Base-by-base conservation (phyloP, 768 basidiomycete species). In the Psilocybe azurescens region DNA sequence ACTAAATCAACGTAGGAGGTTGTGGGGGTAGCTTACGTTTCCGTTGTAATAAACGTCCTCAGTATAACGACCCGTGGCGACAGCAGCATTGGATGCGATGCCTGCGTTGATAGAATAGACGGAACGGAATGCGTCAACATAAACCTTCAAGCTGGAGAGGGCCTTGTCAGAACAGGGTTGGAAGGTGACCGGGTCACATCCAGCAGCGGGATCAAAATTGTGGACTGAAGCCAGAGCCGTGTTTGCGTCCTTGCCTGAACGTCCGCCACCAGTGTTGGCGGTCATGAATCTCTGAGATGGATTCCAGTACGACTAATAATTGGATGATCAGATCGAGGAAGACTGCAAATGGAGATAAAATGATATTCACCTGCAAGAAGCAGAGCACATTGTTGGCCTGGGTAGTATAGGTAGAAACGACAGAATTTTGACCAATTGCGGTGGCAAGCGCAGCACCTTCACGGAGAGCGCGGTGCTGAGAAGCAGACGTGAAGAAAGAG, bases 161-260 rank as follows among this genome's bases (percentile, higher is more conserved):
- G 91, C 91, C 69, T 84, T 85, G 76, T 93, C 91, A 0, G 91
- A 93, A 71, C 93, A 93, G 1, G 92, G 92, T 69, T 94, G 91
- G 81, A 93, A 93, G 3, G 93, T 93, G 7, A 73, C 75, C 1
- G 81, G 78, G 69, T 93, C 91, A 69, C 91, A 93, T 38, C 88
- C 90, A 5, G 90, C 92, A 36, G 77, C 70, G 20, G 83, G 74
- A 68, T 93, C 91, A 72, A 91, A 93, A 10, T 86, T 89, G 69
- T 93, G 90, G 64, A 92, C 89, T 16, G 87, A 89, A 18, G 89
- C 82, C 29, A 94, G 79, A 39, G 87, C 81, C 0, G 89, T 83
- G 74, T 93, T 94, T 14, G 88, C 82, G 66, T 93, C 93, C 63
- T 84, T 87, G 7, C 92, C 91, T 13, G 88, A 87, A 10, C 93